Evolutionary conservation across 331 rosid genomes (phyloP), one percentile per base, ranked within the genome.

Genomic region (Rosa hybrid): DNA sequence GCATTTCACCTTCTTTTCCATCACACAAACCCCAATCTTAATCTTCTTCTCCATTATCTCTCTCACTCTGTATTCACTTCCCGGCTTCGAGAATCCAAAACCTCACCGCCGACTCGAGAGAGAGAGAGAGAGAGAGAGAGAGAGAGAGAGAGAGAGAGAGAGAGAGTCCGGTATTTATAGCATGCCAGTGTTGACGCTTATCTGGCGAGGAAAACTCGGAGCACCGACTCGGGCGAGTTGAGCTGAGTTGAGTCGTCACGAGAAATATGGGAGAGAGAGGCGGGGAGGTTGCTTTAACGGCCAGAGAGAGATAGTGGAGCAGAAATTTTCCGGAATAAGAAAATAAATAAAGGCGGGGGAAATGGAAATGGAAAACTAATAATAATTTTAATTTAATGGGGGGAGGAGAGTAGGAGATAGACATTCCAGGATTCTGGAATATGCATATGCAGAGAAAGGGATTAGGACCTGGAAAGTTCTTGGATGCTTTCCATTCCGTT

Each of bases 1-100:
- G 90, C 96, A 88, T 90, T 96, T 96, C 98, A 96, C 99, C 99
- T 96, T 96, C 98, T 96, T 96, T 90, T 92, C 97, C 99, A 93
- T 93, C 60, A 96, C 99, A 76, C 99, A 93, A 20, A 96, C 98
- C 76, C 99, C 99, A 81, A 96, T 82, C 77, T 63, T 86, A 71
- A 96, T 80, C 88, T 89, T 91, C 82, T 57, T 81, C 71, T 79
- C 86, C 21, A 64, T 60, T 3, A 2, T 42, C 87, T 68, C 67
- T 34, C 64, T 13, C 18, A 3, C 63, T 23, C 59, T 63, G 63
- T 48, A 71, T 72, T 25, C 65, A n/a, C 59, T 76, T 16, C 14
- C 45, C 16, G 10, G 8, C 46, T 42, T 54, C 12, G 65, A 53
- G 39, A 74, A 39, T 54, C 67, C 77, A 57, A 10, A 57, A 60